phyloP scores from a whole-genome alignment of 108 stramenopile genomes.

The Cyclotella choctawhatcheeana region DNA sequence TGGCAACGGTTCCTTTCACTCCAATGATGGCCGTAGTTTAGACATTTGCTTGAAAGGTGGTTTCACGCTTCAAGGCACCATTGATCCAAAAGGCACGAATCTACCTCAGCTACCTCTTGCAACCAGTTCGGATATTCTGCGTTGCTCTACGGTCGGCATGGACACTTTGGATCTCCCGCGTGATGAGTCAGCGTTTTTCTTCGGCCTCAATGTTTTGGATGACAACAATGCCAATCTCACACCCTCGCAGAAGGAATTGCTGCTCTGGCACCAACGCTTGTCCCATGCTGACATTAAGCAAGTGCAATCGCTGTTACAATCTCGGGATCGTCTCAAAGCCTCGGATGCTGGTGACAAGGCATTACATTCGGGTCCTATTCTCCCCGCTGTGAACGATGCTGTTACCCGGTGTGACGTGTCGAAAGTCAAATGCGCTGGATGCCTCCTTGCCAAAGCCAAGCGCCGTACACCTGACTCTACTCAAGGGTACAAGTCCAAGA shows the following conservation, averaged over 20 bases:
- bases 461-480: neutral
- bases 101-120: too few relatives aligned
- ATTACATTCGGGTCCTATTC: neutral
- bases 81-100: too few relatives aligned
- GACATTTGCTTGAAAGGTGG: neutral
- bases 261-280: constrained; percentile 17
- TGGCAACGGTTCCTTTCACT: neutral
- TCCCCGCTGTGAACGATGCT: neutral
- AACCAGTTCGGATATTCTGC: too few relatives aligned
- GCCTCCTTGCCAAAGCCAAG: constrained; percentile 16
- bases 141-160: too few relatives aligned
- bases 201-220: neutral
- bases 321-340: neutral
- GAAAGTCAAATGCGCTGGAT: neutral
- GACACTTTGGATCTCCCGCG: neutral
- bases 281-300: constrained; percentile 9
- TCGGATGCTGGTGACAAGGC: neutral
- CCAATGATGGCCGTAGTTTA: neutral
- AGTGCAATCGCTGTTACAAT: neutral
- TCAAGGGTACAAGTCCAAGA: neutral
- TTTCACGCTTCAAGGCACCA: neutral
- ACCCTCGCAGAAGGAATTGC: neutral
- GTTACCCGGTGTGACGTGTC: neutral
- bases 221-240: neutral
- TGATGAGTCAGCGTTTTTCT: neutral